Percentiles rank a stretch among this genome's conserved stretches.
Conservation (phyloP, 2,329 filamentous ascomycete species). For the Keithomyces neogunnii region DNA sequence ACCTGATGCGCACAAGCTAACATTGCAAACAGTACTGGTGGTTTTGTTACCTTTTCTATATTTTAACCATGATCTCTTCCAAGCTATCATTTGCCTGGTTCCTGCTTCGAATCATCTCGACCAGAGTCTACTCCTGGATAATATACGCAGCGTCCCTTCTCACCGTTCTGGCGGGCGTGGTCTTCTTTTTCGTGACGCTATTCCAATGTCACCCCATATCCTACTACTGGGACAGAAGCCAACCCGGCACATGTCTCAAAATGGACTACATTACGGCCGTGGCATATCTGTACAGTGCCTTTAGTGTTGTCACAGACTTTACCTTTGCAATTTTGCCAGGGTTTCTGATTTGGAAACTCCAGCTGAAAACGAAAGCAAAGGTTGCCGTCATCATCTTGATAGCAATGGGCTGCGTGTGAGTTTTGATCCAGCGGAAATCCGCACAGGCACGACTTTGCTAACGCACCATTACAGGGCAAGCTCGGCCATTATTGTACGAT, state of each 20-base stretch:
- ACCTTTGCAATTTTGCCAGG: conserved; percentile 43
- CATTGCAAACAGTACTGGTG: conserved; percentile 22
- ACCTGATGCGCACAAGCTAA: neutral
- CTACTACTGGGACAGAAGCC: conserved; percentile 30
- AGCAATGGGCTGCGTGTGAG: conserved; percentile 44
- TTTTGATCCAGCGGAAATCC: conserved; percentile 16
- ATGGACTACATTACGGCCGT: conserved; percentile 39
- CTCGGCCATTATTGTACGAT: conserved; percentile 32
- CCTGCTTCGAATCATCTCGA: conserved; percentile 30
- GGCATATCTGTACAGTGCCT: conserved; percentile 42
- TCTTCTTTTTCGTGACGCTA: conserved; percentile 32
- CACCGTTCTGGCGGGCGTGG: conserved; percentile 26
- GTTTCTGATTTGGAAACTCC: conserved; percentile 44
- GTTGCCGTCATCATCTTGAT: conserved; percentile 42
- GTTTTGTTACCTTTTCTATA: conserved; percentile 30
- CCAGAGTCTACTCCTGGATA: conserved; percentile 23
- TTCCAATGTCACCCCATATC: conserved; percentile 32
- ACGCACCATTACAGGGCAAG: conserved; percentile 22
- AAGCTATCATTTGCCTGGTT: conserved; percentile 36
- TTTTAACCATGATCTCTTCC: conserved; percentile 25
- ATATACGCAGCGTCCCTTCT: conserved; percentile 26
- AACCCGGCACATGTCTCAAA: conserved; percentile 27
- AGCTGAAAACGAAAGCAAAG: conserved; percentile 46
- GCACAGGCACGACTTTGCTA: neutral
- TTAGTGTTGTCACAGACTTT: conserved; percentile 41